Evolutionary conservation across 768 basidiomycete genomes (phyloP).

Genomic region (Rhizopogon vinicolor): DNA sequence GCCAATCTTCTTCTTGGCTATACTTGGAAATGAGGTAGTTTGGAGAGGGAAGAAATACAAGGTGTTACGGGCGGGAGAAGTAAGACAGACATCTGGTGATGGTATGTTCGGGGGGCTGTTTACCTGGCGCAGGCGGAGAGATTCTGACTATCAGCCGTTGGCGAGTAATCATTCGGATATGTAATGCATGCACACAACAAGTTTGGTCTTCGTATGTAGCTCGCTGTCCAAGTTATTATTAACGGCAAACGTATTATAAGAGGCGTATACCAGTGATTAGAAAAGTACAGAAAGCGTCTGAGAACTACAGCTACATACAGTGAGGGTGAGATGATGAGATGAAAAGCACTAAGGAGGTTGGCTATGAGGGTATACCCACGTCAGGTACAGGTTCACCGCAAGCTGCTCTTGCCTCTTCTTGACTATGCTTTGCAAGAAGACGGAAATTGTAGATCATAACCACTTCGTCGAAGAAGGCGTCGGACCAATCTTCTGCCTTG

Average conservation of each 20-base stretch:
- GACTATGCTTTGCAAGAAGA: constrained; percentile 32
- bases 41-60: constrained; percentile 87
- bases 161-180: constrained; percentile 11
- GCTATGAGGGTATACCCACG: background rate
- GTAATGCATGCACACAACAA: constrained; percentile 10
- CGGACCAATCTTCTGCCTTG: constrained; percentile 48
- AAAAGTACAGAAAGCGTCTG: constrained; percentile 29
- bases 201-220: background rate
- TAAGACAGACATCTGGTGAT: constrained; percentile 27
- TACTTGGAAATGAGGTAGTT: constrained; percentile 74
- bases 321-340: background rate
- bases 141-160: constrained; percentile 1
- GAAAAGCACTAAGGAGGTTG: background rate
- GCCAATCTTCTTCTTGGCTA: constrained; percentile 83
- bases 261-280: constrained; percentile 30
- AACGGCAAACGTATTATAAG: constrained; percentile 19
- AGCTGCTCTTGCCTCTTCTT: constrained; percentile 28
- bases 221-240: background rate
- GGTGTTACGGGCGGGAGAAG: constrained; percentile 72
- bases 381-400: constrained; percentile 17
- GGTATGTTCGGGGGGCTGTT: constrained; percentile 20
- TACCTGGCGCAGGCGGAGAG: constrained; percentile 15
- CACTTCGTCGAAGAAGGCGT: constrained; percentile 57
- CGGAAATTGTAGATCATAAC: constrained; percentile 53
- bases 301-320: constrained; percentile 4